Evolutionary conservation across 2,329 filamentous ascomycete species (phyloP).

Genomic region (Xylariaceae sp.): DNA sequence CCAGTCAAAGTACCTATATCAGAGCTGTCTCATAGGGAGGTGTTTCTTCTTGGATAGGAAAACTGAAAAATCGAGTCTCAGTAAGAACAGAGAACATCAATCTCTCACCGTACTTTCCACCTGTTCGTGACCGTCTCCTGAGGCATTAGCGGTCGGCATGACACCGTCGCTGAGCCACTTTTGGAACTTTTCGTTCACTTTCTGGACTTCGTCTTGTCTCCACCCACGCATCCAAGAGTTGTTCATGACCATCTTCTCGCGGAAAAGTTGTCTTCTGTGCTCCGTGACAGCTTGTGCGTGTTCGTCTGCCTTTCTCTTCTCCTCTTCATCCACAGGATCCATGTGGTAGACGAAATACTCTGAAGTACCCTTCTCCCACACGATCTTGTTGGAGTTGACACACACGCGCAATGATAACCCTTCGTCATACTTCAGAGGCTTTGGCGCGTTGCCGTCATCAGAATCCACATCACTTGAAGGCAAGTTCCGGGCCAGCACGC

Average conservation of each 20-base stretch:
- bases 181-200: conserved; percentile 62
- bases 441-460: conserved; percentile 57
- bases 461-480: conserved; percentile 56
- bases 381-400: conserved; percentile 70
- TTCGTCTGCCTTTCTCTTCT: conserved; percentile 55
- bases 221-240: conserved; percentile 73
- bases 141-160: conserved; percentile 32
- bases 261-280: conserved; percentile 63
- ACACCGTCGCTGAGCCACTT: conserved; percentile 49
- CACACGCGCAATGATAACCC: conserved; percentile 68
- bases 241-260: conserved; percentile 78
- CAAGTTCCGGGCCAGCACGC: conserved; percentile 66
- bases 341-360: conserved; percentile 71
- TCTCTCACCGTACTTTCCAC: conserved; percentile 8
- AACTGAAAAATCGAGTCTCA: too few relatives aligned
- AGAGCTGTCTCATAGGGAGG: not conserved
- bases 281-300: conserved; percentile 50
- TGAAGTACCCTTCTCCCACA: conserved; percentile 64
- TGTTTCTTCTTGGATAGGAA: not conserved
- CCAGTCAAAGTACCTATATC: not conserved
- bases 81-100: too few relatives aligned
- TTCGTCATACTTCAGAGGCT: conserved; percentile 58
- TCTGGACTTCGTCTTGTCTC: conserved; percentile 69
- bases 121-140: conserved; percentile 19
- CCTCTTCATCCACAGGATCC: conserved; percentile 61